Conservation (phyloP, 78 protist species). For the Parvularia atlantis region DNA sequence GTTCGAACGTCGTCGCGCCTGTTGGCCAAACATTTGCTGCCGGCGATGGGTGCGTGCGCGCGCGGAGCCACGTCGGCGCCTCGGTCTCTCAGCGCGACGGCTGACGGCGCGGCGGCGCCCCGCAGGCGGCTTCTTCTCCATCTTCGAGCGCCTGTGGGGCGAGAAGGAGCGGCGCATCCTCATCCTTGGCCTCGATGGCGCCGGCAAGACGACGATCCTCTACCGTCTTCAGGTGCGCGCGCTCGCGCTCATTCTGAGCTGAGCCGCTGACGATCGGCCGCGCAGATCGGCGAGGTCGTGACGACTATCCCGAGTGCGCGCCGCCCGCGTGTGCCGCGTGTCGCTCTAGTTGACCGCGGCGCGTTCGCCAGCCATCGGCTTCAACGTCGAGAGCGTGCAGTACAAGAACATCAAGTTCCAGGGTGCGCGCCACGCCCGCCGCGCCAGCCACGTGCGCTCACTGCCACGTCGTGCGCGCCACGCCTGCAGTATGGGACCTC, state of each 20-base stretch:
- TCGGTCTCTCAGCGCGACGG: no score
- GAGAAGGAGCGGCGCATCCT: constrained; percentile 70
- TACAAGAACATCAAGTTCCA: constrained; percentile 85
- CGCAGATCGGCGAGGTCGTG: constrained; percentile 77
- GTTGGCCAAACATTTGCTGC: no score
- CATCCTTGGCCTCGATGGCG: constrained; percentile 61
- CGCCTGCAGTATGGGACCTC: constrained; percentile 67
- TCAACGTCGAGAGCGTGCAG: constrained; percentile 88
- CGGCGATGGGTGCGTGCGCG: no score
- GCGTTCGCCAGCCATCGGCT: constrained; percentile 73
- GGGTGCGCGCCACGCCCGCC: no score
- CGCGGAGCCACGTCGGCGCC: no score
- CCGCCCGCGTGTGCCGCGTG: not conserved
- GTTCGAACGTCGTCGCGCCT: no score
- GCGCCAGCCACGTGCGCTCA: no score
- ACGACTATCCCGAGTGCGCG: constrained; percentile 63
- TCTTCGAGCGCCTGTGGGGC: constrained; percentile 56
- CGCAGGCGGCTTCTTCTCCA: constrained; percentile 35
- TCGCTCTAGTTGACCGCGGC: not conserved
- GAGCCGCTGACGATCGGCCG: not conserved
- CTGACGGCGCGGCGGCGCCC: no score
- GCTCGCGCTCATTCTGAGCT: not conserved
- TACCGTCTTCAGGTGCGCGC: not conserved
- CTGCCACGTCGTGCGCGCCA: no score
- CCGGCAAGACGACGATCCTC: constrained; percentile 40